These are phyloP conservation scores for Phialophora tarda DNA, from an alignment of 2,329 filamentous ascomycete genomes.

Conservation along the genomic window DNA sequence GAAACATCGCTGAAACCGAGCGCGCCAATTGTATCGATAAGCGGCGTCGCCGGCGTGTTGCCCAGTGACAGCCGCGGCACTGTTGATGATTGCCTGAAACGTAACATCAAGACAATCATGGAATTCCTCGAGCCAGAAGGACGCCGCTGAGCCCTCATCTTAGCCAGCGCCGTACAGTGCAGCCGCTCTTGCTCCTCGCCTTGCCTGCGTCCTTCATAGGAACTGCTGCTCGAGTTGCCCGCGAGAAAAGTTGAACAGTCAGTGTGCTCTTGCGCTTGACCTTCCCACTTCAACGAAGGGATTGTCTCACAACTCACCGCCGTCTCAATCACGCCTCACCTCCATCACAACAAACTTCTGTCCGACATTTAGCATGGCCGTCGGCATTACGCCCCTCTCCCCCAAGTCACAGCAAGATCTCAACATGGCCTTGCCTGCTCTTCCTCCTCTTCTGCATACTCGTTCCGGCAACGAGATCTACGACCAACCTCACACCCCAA, in stretches of 20 bases:
- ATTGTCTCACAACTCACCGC: conserved; percentile 1
- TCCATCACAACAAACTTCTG: conserved; percentile 8
- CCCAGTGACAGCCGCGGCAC: background rate
- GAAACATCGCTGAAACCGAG: background rate
- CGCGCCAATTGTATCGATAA: conserved; percentile 4
- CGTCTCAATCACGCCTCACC: conserved; percentile 8
- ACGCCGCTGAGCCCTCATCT: background rate
- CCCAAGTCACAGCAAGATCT: conserved; percentile 36
- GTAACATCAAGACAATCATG: background rate
- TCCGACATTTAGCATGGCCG: conserved; percentile 9
- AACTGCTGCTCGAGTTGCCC: background rate
- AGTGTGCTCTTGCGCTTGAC: conserved; percentile 1
- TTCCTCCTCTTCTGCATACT: conserved; percentile 56
- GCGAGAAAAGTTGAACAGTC: background rate
- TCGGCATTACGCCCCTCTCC: conserved; percentile 34
- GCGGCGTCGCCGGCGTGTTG: background rate
- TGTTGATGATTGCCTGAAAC: conserved; percentile 1
- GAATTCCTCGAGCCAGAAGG: background rate
- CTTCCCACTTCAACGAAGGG: background rate
- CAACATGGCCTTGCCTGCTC: conserved; percentile 48
- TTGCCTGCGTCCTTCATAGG: background rate
- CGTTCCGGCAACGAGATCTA: conserved; percentile 55
- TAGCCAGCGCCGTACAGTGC: background rate
- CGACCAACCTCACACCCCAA: conserved; percentile 53
- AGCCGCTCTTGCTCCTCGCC: background rate